These are phyloP conservation scores for Trichosporon ovoides DNA, from an alignment of 1,284 basidiomycete species.

Conservation along the genomic window DNA sequence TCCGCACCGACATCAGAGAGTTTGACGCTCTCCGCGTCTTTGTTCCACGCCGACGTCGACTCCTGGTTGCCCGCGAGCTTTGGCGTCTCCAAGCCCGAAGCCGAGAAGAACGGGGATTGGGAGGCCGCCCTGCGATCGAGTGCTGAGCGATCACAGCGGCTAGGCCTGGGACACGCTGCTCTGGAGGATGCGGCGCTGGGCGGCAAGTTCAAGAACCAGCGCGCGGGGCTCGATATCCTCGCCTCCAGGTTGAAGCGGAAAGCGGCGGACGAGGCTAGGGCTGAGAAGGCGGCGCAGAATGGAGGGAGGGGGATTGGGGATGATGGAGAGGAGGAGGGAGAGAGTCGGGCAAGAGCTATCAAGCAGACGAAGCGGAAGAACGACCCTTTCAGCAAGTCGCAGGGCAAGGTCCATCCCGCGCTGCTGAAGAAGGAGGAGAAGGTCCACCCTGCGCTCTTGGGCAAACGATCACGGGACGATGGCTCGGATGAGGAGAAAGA, in stretches of 20 bases:
- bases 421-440: conserved; percentile 29
- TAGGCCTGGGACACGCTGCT: conserved; percentile 38
- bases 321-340: conserved; percentile 10
- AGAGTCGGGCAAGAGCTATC: conserved; percentile 3
- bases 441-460: background rate
- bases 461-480: background rate
- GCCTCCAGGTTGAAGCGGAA: conserved; percentile 12
- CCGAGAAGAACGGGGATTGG: conserved; percentile 13
- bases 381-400: background rate
- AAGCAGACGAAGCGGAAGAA: conserved; percentile 22
- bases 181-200: conserved; percentile 17
- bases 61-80: conserved; percentile 39
- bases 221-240: conserved; percentile 16
- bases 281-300: background rate
- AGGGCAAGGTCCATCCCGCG: conserved; percentile 18
- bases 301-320: conserved; percentile 10
- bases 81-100: conserved; percentile 18
- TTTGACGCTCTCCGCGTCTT: conserved; percentile 32
- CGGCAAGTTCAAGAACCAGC: background rate
- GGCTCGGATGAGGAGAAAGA: background rate
- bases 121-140: conserved; percentile 12
- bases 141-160: conserved; percentile 18
- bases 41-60: conserved; percentile 38
- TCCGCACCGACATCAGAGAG: conserved; percentile 23
- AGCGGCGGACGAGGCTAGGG: conserved; percentile 14